Conservation (phyloP, 306 rosid species). For the Fagus crenata region DNA sequence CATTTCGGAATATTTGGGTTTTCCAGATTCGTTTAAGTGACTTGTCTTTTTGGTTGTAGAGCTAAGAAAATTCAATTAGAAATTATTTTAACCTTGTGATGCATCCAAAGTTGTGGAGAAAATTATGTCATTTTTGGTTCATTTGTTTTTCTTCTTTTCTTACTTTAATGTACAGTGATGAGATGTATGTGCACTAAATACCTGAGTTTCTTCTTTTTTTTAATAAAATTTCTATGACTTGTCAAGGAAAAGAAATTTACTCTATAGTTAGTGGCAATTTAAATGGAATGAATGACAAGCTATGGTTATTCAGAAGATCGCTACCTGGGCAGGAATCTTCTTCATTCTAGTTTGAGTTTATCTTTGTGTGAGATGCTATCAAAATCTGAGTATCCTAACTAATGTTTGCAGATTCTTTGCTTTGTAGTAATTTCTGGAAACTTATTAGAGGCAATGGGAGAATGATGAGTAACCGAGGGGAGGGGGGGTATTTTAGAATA, state of each 20-base stretch:
- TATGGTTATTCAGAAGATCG: not conserved
- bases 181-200: not conserved
- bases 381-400: not conserved
- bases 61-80: not conserved
- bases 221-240: too few species aligned
- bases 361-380: not conserved
- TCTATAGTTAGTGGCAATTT: not conserved
- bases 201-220: not conserved
- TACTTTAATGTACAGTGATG: not conserved
- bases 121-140: conserved; percentile 3
- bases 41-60: not conserved
- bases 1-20: not conserved
- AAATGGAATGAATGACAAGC: not conserved
- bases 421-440: not conserved
- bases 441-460: not conserved
- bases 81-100: not conserved
- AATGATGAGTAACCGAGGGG: too few species aligned
- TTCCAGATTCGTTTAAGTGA: not conserved
- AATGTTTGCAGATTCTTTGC: not conserved
- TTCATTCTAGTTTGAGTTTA: not conserved
- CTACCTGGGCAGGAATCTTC: not conserved
- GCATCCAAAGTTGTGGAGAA: not conserved
- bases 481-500: too few species aligned
- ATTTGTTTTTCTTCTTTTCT: conserved; percentile 4
- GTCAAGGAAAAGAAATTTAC: too few species aligned